Percentiles rank a stretch among this genome's conserved stretches.
These are phyloP conservation scores for Saccharomycopsis malanga DNA, from an alignment of 805 yeast genomes.

Conservation along the genomic window DNA sequence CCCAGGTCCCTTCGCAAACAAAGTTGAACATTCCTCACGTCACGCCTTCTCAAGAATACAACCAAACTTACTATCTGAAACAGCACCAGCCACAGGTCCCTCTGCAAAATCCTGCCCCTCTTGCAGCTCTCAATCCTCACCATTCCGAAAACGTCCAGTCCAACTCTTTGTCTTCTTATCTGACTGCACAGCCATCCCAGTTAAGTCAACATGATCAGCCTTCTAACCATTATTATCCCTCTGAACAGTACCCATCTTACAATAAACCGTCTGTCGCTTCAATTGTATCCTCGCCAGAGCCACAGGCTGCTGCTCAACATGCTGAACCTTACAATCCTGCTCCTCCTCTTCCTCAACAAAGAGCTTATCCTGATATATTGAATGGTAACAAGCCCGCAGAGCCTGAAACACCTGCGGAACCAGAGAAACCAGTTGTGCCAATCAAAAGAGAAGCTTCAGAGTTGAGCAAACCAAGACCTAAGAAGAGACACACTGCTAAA, in stretches of 20 bases:
- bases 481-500: neutral
- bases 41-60: constrained; percentile 7
- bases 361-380: neutral
- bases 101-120: too few relatives aligned
- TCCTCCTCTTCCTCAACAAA: constrained; percentile 15
- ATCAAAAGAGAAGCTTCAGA: constrained; percentile 1
- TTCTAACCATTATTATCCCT: too few relatives aligned
- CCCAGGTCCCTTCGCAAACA: neutral
- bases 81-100: constrained; percentile 5
- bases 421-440: neutral
- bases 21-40: neutral
- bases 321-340: constrained; percentile 10
- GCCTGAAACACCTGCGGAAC: neutral
- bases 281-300: neutral
- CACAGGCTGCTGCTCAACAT: constrained; percentile 18
- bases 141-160: too few relatives aligned
- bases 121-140: too few relatives aligned
- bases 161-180: too few relatives aligned
- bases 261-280: too few relatives aligned
- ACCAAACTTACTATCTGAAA: constrained; percentile 9
- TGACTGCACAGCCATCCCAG: too few relatives aligned
- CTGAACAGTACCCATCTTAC: too few relatives aligned
- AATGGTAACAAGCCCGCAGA: neutral
- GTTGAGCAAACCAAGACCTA: neutral
- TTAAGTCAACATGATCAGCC: too few relatives aligned